A percentile compares a stretch with the other conserved stretches of the same genome.
These are phyloP conservation scores for Drechslerella stenobrocha DNA, from an alignment of 2,329 filamentous ascomycete species.

Conservation along the genomic window DNA sequence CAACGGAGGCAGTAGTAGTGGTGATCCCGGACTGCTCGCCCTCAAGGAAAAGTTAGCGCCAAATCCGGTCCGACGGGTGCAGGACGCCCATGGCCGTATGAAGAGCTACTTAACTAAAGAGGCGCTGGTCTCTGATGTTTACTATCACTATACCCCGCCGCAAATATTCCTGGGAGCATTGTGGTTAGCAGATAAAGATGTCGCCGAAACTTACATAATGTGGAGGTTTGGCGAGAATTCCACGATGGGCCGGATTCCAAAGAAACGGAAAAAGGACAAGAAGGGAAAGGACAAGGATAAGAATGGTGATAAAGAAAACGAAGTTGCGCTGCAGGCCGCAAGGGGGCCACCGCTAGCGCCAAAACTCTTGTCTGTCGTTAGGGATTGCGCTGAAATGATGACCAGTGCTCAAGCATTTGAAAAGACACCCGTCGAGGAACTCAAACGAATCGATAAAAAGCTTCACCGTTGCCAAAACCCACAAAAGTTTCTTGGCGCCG, in stretches of 20 bases:
- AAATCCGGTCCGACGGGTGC: conserved; percentile 59
- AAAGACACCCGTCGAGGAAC: conserved; percentile 24
- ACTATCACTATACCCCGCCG: conserved; percentile 91
- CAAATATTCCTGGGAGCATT: conserved; percentile 90
- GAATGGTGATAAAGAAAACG: conserved; percentile 56
- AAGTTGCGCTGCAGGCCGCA: conserved; percentile 50
- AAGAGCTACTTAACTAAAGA: conserved; percentile 75
- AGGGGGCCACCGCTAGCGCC: conserved; percentile 21
- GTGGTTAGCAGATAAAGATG: conserved; percentile 70
- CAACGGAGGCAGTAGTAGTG: not conserved
- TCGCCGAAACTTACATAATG: conserved; percentile 56
- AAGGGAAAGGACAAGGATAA: conserved; percentile 66
- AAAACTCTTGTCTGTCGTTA: conserved; percentile 16
- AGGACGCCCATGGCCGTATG: conserved; percentile 70
- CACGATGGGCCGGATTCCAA: conserved; percentile 56
- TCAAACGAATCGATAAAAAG: conserved; percentile 52
- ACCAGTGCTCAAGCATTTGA: conserved; percentile 30
- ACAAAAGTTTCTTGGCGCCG: conserved; percentile 42
- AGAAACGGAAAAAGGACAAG: conserved; percentile 72
- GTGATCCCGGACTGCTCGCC: conserved; percentile 21
- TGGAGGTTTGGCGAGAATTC: conserved; percentile 51
- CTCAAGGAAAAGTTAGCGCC: conserved; percentile 52
- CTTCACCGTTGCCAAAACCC: conserved; percentile 51
- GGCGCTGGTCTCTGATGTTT: conserved; percentile 86
- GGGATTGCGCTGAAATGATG: conserved; percentile 33